These are phyloP conservation scores for Pyrenophora tritici-repentis DNA, from an alignment of 2,329 filamentous ascomycete genomes.

Conservation along the genomic window DNA sequence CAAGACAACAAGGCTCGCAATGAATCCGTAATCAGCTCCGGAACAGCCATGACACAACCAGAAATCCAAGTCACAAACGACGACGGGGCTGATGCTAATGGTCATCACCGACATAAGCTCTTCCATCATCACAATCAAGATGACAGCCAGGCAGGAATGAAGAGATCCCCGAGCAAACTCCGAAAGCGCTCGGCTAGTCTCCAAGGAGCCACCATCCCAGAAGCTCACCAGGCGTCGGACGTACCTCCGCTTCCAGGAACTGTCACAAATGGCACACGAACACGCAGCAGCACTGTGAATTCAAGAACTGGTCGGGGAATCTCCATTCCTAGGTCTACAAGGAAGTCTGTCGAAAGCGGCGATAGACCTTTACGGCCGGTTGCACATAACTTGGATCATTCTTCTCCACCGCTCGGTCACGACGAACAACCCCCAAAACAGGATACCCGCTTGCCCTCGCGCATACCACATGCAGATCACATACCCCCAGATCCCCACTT, in stretches of 20 bases:
- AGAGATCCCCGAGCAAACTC: slow-evolving; percentile 47
- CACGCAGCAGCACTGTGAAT: slow-evolving; percentile 18
- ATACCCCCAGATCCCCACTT: slow-evolving; percentile 55
- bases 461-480: slow-evolving; percentile 41
- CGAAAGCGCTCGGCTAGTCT: slow-evolving; percentile 48
- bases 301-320: slow-evolving; percentile 23
- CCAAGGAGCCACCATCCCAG: slow-evolving; percentile 29
- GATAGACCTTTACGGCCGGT: slow-evolving; percentile 48
- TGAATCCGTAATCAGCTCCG: slow-evolving; percentile 33
- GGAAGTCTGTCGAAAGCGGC: slow-evolving; percentile 37
- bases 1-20: slow-evolving; percentile 27
- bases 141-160: slow-evolving; percentile 43
- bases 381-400: slow-evolving; percentile 48
- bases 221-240: slow-evolving; percentile 26
- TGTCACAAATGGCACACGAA: slow-evolving; percentile 22
- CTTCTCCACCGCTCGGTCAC: slow-evolving; percentile 48
- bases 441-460: slow-evolving; percentile 51
- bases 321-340: slow-evolving; percentile 28
- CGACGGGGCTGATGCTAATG: slow-evolving; percentile 44
- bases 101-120: slow-evolving; percentile 44
- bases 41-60: slow-evolving; percentile 31
- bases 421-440: slow-evolving; percentile 50
- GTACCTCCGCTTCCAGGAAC: slow-evolving; percentile 32
- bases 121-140: slow-evolving; percentile 42
- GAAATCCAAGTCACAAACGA: slow-evolving; percentile 77